Base-by-base conservation (phyloP, 2,329 filamentous ascomycete species). In the Cladosporium sp. region DNA sequence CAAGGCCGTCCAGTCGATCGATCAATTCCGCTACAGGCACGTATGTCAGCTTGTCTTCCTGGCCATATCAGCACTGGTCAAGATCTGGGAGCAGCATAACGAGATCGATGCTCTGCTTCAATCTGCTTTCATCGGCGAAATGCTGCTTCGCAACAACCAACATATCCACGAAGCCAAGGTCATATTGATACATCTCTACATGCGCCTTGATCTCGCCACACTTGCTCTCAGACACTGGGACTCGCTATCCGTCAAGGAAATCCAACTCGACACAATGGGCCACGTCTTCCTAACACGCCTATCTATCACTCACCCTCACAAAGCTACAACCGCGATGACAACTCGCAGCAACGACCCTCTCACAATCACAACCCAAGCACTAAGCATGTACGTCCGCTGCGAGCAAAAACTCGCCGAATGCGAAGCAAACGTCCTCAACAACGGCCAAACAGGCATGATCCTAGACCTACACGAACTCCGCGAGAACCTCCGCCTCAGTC, bases 261-360 rank as follows among this genome's bases (percentile, higher is more conserved):
- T 78, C 7, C 77, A 78, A 47, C 69, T 73, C 63, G 77, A 78
- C 54, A 78, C 77, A 7, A 69, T 78, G 21, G 74, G 73, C 4
- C 76, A 78, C 57, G 71, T 70, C 2, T 69, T 78, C 6, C 73
- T 77, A 58, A 77, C 76, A 10, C 67, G 71, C 10, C 62, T 78
- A 3, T 74, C 76, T 10, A 68, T 73, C 28, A 70, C 69, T 10
- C 75, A 77, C 58, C 76, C 74, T 1, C 72, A 72, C 59, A 59
- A 64, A 55, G 60, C 69, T 8, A 73, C 70, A 6, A 52, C 69
- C 5, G 8, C 8, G 14, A 66, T 71, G 12, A 65, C 68, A 10
- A 59, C 65, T 14, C 63, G 66, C 36, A 68, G 72, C 18, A 68
- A 69, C 44, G 75, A 77, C 38, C 75, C 76, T 14, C 68, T 71